Evolutionary conservation across 805 yeast genomes (phyloP).

Genomic region (Nakazawaea siamensis): DNA sequence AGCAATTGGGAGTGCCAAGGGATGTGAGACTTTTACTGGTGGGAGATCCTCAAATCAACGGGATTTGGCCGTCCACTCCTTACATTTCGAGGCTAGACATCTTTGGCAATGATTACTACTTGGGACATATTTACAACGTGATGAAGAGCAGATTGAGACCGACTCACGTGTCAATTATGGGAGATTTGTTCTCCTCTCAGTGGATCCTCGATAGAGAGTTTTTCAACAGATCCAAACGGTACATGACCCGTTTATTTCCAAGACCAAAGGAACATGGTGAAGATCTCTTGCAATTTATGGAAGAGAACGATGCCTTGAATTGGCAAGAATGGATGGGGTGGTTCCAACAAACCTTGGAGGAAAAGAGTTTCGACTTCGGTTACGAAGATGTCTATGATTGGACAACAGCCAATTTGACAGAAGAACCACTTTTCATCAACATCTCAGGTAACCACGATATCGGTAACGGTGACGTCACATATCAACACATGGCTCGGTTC

Average conservation of each 20-base stretch:
- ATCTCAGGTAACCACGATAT: constrained; percentile 94
- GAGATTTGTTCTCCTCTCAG: constrained; percentile 88
- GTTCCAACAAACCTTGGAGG: constrained; percentile 19
- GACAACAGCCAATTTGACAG: constrained; percentile 35
- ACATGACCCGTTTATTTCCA: constrained; percentile 60
- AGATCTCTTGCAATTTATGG: constrained; percentile 38
- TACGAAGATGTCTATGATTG: constrained; percentile 61
- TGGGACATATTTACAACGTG: constrained; percentile 72
- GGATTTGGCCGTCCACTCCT: constrained; percentile 66
- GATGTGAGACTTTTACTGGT: constrained; percentile 68
- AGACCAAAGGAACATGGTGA: constrained; percentile 43
- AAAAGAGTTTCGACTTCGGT: constrained; percentile 34
- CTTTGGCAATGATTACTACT: constrained; percentile 80
- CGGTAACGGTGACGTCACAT: constrained; percentile 94
- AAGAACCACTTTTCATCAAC: constrained; percentile 67
- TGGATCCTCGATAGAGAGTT: constrained; percentile 91
- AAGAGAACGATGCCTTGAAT: constrained; percentile 44
- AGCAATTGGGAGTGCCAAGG: constrained; percentile 19
- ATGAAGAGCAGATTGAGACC: constrained; percentile 65
- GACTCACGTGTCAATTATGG: constrained; percentile 79
- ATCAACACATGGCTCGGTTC: constrained; percentile 83
- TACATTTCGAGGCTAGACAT: constrained; percentile 73
- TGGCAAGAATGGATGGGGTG: constrained; percentile 39
- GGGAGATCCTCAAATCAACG: constrained; percentile 97
- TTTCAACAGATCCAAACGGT: constrained; percentile 69